Evolutionary conservation across 768 basidiomycete genomes (phyloP).

Genomic region (Podaxis rugospora): DNA sequence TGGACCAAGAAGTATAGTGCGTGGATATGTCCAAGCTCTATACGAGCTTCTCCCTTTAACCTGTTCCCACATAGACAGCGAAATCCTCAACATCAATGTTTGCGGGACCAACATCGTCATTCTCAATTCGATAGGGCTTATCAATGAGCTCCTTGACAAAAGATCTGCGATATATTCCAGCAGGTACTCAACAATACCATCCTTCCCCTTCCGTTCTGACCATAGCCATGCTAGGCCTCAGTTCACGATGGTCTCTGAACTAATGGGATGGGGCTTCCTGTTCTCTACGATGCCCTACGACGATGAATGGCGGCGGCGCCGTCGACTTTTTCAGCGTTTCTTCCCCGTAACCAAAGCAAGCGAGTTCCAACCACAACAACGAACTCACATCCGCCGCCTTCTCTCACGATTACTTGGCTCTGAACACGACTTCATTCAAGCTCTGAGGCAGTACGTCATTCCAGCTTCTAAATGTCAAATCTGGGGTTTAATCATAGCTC

Average conservation of each 20-base stretch:
- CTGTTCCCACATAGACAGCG: constrained; percentile 1
- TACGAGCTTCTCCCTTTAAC: background rate
- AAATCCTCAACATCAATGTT: constrained; percentile 14
- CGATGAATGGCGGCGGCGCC: constrained; percentile 33
- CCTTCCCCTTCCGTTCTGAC: background rate
- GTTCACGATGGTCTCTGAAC: constrained; percentile 21
- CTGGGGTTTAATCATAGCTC: background rate
- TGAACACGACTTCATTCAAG: constrained; percentile 28
- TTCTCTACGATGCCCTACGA: constrained; percentile 36
- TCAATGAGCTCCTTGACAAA: constrained; percentile 42
- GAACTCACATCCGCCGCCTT: background rate
- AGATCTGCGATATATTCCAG: constrained; percentile 40
- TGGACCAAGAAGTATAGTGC: constrained; percentile 12
- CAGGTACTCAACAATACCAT: constrained; percentile 4
- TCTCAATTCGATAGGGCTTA: constrained; percentile 36
- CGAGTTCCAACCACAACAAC: constrained; percentile 4
- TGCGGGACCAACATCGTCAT: constrained; percentile 32
- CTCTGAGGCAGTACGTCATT: constrained; percentile 28
- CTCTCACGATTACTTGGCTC: constrained; percentile 27
- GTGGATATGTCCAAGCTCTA: background rate
- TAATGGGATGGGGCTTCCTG: constrained; percentile 35
- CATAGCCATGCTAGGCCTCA: constrained; percentile 13
- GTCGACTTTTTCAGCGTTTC: constrained; percentile 35
- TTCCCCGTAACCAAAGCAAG: constrained; percentile 23
- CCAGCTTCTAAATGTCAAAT: background rate